A percentile compares a stretch with the other conserved stretches of the same genome.
These are phyloP conservation scores for Tuctoria greenei DNA, from an alignment of 176 grass and related monocot species.

Conservation along the genomic window DNA sequence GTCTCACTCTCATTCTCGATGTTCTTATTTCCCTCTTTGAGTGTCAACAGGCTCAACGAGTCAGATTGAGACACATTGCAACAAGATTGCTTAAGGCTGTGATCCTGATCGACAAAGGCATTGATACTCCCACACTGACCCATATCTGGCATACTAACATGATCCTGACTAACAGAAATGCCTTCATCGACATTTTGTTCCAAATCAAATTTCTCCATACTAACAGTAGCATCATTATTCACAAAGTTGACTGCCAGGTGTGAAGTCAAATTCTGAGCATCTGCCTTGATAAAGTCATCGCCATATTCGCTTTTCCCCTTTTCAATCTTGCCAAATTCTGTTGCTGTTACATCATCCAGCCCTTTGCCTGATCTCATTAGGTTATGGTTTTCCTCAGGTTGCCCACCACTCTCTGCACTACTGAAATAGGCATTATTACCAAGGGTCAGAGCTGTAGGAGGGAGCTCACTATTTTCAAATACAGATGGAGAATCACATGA, in stretches of 20 bases:
- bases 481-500: slow-evolving; percentile 18
- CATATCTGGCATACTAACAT: slow-evolving; percentile 37
- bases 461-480: slow-evolving; percentile 44
- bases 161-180: slow-evolving; percentile 36
- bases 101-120: slow-evolving; percentile 37
- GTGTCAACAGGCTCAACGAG: slow-evolving; percentile 26
- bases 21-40: slow-evolving; percentile 22
- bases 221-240: slow-evolving; percentile 26
- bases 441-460: slow-evolving; percentile 60
- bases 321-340: slow-evolving; percentile 12
- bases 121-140: slow-evolving; percentile 20
- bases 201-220: slow-evolving; percentile 34
- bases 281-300: slow-evolving; percentile 26
- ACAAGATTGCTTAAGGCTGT: slow-evolving; percentile 27
- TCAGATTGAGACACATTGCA: slow-evolving; percentile 23
- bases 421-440: slow-evolving; percentile 52
- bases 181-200: slow-evolving; percentile 31
- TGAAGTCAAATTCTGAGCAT: slow-evolving; percentile 44
- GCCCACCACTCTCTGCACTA: slow-evolving; percentile 19
- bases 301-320: slow-evolving; percentile 23
- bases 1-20: slow-evolving; percentile 26
- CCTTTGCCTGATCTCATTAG: slow-evolving; percentile 26
- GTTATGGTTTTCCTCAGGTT: slow-evolving; percentile 26
- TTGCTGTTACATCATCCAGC: slow-evolving; percentile 27
- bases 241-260: slow-evolving; percentile 24